Conservation (phyloP, 495 filamentous ascomycete species). For the Chaetomium cochliodes region DNA sequence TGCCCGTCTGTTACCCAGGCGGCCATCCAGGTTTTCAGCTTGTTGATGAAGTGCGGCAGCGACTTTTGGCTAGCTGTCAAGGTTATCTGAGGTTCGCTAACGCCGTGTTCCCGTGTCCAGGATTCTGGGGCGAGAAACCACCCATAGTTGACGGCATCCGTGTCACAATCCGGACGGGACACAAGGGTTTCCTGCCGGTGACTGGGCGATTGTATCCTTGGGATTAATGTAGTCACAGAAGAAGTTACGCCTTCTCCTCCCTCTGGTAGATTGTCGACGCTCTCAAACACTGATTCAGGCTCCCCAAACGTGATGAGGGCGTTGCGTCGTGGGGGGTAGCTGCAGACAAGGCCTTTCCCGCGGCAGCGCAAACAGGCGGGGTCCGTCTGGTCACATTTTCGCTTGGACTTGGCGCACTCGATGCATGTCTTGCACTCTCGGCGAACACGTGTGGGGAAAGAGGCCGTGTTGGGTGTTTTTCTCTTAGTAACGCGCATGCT, state of each 20-base stretch:
- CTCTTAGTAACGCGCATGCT: background rate
- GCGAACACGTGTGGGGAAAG: constrained; percentile 27
- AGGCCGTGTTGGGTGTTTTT: background rate
- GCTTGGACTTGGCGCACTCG: constrained; percentile 45
- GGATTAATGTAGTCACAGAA: background rate
- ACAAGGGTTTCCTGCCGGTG: background rate
- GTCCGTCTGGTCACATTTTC: constrained; percentile 45
- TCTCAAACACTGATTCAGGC: background rate
- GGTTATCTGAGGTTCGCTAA: background rate
- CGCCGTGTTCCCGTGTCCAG: constrained; percentile 1
- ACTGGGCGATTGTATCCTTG: background rate
- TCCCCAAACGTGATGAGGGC: background rate
- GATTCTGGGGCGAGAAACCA: constrained; percentile 23
- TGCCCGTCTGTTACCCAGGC: constrained; percentile 30
- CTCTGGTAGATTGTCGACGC: background rate
- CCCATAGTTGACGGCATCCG: background rate
- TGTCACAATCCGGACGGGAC: background rate
- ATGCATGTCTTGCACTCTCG: constrained; percentile 44
- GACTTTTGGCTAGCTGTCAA: constrained; percentile 18
- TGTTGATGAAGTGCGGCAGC: constrained; percentile 27
- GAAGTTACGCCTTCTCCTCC: background rate
- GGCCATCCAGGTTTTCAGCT: constrained; percentile 29
- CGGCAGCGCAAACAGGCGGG: constrained; percentile 44
- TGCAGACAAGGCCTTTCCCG: constrained; percentile 37
- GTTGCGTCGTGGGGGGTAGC: constrained; percentile 31